phyloP scores from a whole-genome alignment of 2,329 filamentous ascomycete genomes.

The Dothideomycetes sp. region DNA sequence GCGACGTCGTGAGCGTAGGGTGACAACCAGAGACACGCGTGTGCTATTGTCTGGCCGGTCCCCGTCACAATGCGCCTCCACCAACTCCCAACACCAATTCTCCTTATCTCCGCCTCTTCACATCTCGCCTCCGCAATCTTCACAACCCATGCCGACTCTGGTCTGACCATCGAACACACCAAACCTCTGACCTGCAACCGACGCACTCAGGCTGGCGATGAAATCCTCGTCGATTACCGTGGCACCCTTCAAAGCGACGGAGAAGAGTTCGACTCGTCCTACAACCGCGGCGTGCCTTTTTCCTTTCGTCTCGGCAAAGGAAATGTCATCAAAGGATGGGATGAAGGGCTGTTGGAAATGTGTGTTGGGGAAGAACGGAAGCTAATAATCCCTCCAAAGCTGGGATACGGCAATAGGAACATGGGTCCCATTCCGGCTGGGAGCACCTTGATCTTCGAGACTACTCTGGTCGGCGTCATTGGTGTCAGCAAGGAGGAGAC shows the following conservation, averaged over 20 bases:
- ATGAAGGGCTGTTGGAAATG: conserved; percentile 82
- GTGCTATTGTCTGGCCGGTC: no score
- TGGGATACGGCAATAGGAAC: conserved; percentile 66
- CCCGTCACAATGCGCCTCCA: no score
- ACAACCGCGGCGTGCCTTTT: conserved; percentile 67
- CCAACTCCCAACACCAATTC: neutral
- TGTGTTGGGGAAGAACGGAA: conserved; percentile 87
- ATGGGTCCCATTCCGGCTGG: conserved; percentile 68
- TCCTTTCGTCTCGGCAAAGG: conserved; percentile 68
- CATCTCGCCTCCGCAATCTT: conserved; percentile 2
- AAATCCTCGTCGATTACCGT: conserved; percentile 36
- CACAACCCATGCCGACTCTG: conserved; percentile 1
- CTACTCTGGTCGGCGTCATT: conserved; percentile 73
- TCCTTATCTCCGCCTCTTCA: neutral
- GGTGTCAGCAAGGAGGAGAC: conserved; percentile 40
- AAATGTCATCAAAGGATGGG: conserved; percentile 90
- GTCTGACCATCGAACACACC: conserved; percentile 31
- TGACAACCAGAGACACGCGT: no score
- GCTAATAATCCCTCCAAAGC: conserved; percentile 77
- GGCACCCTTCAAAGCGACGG: conserved; percentile 48
- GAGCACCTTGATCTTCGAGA: conserved; percentile 82
- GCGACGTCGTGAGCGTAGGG: no score
- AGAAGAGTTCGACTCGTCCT: conserved; percentile 72
- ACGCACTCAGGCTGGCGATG: conserved; percentile 35
- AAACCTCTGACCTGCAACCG: conserved; percentile 30